phyloP scores from a whole-genome alignment of 2,329 filamentous ascomycete species.

The Aspergillus ibericus region DNA sequence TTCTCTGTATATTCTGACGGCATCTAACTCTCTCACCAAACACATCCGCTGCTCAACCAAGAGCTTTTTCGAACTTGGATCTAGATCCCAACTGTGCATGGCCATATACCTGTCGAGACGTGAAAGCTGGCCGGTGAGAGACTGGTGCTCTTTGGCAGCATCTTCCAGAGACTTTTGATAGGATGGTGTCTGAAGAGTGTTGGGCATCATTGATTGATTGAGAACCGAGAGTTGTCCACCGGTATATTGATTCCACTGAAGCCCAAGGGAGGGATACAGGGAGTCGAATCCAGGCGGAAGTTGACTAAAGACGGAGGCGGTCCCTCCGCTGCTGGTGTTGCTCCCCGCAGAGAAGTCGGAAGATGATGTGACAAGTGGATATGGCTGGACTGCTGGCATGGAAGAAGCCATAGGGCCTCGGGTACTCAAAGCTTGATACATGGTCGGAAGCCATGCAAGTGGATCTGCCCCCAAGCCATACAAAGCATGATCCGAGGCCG shows the following conservation, averaged over 20 bases:
- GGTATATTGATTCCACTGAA: conserved; percentile 10
- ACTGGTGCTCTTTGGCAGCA: conserved; percentile 30
- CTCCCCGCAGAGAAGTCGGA: conserved; percentile 10
- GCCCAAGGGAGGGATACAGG: conserved; percentile 10
- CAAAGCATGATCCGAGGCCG: conserved; percentile 11
- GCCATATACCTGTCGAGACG: conserved; percentile 42
- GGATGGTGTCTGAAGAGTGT: conserved; percentile 13
- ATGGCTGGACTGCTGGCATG: conserved; percentile 15
- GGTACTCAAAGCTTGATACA: conserved; percentile 15
- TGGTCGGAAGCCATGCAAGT: conserved; percentile 17
- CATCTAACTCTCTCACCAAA: conserved; percentile 40
- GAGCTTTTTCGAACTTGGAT: conserved; percentile 32
- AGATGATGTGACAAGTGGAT: conserved; percentile 8
- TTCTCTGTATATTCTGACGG: conserved; percentile 37
- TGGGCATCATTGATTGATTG: conserved; percentile 12
- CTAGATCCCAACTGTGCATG: conserved; percentile 39
- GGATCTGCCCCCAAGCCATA: conserved; percentile 15
- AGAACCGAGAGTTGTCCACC: conserved; percentile 6
- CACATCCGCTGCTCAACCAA: conserved; percentile 39
- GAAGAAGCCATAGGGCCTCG: conserved; percentile 12
- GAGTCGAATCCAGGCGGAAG: conserved; percentile 9
- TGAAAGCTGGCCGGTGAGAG: conserved; percentile 34
- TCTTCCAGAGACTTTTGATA: conserved; percentile 30
- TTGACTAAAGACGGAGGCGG: conserved; percentile 9
- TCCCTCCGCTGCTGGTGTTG: conserved; percentile 1